A percentile compares a stretch with the other conserved stretches of the same genome.
Evolutionary conservation across 805 yeast species (phyloP).

Genomic region (Zygosaccharomyces rouxii): DNA sequence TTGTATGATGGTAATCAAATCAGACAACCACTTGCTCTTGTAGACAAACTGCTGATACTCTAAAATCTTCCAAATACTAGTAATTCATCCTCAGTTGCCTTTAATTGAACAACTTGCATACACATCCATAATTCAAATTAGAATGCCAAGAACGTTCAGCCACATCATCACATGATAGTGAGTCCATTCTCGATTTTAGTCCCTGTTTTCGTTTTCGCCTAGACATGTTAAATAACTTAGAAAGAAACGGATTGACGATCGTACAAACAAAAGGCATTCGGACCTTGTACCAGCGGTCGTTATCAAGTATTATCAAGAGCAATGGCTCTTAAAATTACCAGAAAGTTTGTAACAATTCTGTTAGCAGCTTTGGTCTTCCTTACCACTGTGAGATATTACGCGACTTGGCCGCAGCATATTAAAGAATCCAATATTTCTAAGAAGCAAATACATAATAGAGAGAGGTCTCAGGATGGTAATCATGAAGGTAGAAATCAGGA

Average conservation of each 20-base stretch:
- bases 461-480: slow-evolving; percentile 5
- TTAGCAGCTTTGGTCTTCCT: background rate
- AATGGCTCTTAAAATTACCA: slow-evolving; percentile 3
- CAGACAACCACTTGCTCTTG: no score
- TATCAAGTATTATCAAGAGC: background rate
- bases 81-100: no score
- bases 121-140: background rate
- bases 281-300: background rate
- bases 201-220: background rate
- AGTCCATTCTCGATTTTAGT: background rate
- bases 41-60: no score
- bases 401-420: background rate
- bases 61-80: no score
- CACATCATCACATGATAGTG: background rate
- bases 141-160: background rate
- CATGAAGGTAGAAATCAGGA: slow-evolving; percentile 9
- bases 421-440: background rate
- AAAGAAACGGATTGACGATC: background rate
- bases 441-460: background rate
- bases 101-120: no score
- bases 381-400: slow-evolving; percentile 3
- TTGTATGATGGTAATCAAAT: no score
- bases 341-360: background rate
- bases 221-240: background rate
- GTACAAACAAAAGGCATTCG: background rate